Conservation (phyloP, 2,329 filamentous ascomycete genomes). For the Plectosphaerella plurivora region DNA sequence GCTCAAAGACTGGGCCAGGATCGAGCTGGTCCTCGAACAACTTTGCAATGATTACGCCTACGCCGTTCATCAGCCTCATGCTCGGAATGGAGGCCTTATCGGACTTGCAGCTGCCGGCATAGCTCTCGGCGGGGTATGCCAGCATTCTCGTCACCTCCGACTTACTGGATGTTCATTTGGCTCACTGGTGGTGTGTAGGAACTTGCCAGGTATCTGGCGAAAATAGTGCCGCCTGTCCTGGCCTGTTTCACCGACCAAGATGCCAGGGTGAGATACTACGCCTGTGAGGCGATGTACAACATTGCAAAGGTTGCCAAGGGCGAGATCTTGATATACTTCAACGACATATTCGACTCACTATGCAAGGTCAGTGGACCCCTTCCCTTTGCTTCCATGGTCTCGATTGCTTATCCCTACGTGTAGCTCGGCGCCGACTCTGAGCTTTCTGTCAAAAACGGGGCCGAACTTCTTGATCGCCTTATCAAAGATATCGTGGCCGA, state of each 20-base stretch:
- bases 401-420: not conserved
- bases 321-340: slow-evolving; percentile 95
- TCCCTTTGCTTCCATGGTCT: not conserved
- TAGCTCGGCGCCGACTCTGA: slow-evolving; percentile 95
- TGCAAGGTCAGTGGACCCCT: slow-evolving; percentile 66
- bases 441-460: slow-evolving; percentile 95
- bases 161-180: not conserved
- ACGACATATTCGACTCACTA: slow-evolving; percentile 94
- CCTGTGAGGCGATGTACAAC: slow-evolving; percentile 99
- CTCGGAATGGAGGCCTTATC: slow-evolving; percentile 92
- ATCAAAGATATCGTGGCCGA: slow-evolving; percentile 96
- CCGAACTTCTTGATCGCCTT: slow-evolving; percentile 87
- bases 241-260: slow-evolving; percentile 98
- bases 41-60: slow-evolving; percentile 98
- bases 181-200: slow-evolving; percentile 50
- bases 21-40: slow-evolving; percentile 87
- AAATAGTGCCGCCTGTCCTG: slow-evolving; percentile 92
- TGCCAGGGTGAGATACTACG: slow-evolving; percentile 94
- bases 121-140: slow-evolving; percentile 78
- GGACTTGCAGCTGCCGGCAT: slow-evolving; percentile 94
- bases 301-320: slow-evolving; percentile 99
- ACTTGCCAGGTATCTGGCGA: slow-evolving; percentile 83
- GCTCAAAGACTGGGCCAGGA: slow-evolving; percentile 71
- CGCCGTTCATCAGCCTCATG: slow-evolving; percentile 93
- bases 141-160: slow-evolving; percentile 15